Evolutionary conservation across 1,284 basidiomycete genomes (phyloP), one percentile per base, ranked within the genome.

Genomic region (Bjerkandera adusta): DNA sequence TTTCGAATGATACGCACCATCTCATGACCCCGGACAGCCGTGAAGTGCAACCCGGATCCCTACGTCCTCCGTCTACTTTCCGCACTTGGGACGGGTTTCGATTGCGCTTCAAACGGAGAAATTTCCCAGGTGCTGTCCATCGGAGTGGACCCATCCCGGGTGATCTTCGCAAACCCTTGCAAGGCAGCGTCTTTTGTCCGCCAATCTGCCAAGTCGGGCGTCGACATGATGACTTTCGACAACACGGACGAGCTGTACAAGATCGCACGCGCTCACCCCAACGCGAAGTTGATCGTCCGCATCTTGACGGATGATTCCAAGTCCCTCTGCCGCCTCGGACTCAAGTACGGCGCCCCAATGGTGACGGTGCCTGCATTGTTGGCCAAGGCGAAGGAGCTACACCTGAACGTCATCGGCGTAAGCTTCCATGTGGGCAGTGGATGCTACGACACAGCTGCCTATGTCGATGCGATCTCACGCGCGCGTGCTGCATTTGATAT

Each of bases 141-240:
- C 10, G 88, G 84, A 22, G 81, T 90, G 47, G 73, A 77, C 47
- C 84, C 93, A 1, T 74, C 76, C 15, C 81, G 89, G 49, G 91
- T 99, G 74, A 93, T 99, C 63, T 99, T 95, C 64, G 97, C 97
- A 57, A 99, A 99, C 71, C 97, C 97, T 0, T 99, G 96, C 85
- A 99, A 99, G 72, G 92, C 96, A 1, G 77, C 83, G 6, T 96
- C 92, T 6, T 97, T 97, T 69, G 81, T 99, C 56, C 89, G 93
- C 48, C 83, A 84, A 56, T 91, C 97, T 11, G 83, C 83, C 29
- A 80, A 78, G 54, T 68, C 76, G 22, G 86, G 88, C 20, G 93
- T 99, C 38, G 80, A 91, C 59, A 84, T 83, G 70, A 97, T 97
- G 91, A 98, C 96, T 0, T 99, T 99, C 63, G 97, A 99, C 73